phyloP scores from a whole-genome alignment of 2,329 filamentous ascomycete species.

The Ophiostoma ips region DNA sequence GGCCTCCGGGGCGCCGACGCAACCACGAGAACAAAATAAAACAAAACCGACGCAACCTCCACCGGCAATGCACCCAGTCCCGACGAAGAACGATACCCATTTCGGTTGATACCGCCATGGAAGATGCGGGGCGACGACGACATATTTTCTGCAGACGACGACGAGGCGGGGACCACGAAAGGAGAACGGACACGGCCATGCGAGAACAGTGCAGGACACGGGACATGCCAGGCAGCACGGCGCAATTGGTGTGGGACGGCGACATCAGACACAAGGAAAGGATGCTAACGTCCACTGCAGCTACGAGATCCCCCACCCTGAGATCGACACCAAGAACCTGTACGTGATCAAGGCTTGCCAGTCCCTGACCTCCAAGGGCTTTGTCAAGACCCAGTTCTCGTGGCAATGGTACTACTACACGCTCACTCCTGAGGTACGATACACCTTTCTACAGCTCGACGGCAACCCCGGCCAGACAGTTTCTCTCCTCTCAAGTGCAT shows the following conservation, averaged over 20 bases:
- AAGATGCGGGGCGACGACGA: not conserved
- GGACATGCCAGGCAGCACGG: no score
- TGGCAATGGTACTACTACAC: slow-evolving; percentile 99
- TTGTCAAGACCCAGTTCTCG: slow-evolving; percentile 98
- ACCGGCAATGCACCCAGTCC: no score
- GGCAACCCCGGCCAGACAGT: not conserved
- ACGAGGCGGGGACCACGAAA: not conserved
- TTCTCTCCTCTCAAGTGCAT: no score
- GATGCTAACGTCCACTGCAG: slow-evolving; percentile 13
- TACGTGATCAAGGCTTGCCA: slow-evolving; percentile 97
- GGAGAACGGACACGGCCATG: not conserved
- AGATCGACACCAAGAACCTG: slow-evolving; percentile 99
- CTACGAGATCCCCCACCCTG: slow-evolving; percentile 48
- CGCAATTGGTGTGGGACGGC: not conserved
- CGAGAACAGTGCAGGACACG: not conserved
- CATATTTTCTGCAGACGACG: no score
- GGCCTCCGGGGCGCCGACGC: no score
- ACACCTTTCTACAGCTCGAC: not conserved
- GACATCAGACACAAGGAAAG: not conserved
- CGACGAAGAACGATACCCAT: no score
- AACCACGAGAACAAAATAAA: no score
- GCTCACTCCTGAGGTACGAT: slow-evolving; percentile 33
- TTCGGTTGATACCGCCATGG: no score
- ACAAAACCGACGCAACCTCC: no score
- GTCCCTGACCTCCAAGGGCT: slow-evolving; percentile 95